Base-by-base conservation (phyloP, 257 asterid genomes). In the Lycium barbarum region DNA sequence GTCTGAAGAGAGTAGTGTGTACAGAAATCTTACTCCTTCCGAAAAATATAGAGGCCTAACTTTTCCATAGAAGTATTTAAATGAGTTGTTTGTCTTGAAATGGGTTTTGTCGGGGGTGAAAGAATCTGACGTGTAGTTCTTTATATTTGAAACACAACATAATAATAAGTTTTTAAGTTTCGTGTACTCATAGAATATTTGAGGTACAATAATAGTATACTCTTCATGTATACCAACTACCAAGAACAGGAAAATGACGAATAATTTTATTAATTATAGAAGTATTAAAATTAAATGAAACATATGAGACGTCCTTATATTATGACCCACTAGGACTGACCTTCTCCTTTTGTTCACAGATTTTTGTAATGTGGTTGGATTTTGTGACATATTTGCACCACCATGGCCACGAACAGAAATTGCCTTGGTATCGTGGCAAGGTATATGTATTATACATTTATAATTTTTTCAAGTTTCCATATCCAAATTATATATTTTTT, bases 391-490 rank as follows among this genome's bases (percentile, higher is more conserved):
- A 95, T 85, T 86, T 95, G 89, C 98, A 95, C 86, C 98, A 95
- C 70, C 98, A 95, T 82, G 98, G 96, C 36, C 88, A 95, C 84
- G 98, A 95, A 66, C 85, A 84, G 81, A 94, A 94, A 55, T 93
- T 95, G 10, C 98, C 98, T 2, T 95, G 98, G 98, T 95, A 95
- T 85, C 96, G 98, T 5, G 96, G 96, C 86, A 89, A 94, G 98
- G 98, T 95, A 38, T 74, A 11, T 45, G 20, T 11, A n/a, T 1
- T 57, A 26, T 26, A 26, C 33, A 26, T 26, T 26, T 26, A 26
- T 26, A 26, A 26, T 26, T 26, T 26, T 26, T 26, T 26, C 33
- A 26, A 26, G 33, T 26, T 57, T 35, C 14, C 47, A 17, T 17
- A 59, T 5, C 3, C 26, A 61, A 15, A 49, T 22, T 38, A 35